Evolutionary conservation across 2,329 filamentous ascomycete species (phyloP).

Genomic region (Hymenoscyphus occultus): DNA sequence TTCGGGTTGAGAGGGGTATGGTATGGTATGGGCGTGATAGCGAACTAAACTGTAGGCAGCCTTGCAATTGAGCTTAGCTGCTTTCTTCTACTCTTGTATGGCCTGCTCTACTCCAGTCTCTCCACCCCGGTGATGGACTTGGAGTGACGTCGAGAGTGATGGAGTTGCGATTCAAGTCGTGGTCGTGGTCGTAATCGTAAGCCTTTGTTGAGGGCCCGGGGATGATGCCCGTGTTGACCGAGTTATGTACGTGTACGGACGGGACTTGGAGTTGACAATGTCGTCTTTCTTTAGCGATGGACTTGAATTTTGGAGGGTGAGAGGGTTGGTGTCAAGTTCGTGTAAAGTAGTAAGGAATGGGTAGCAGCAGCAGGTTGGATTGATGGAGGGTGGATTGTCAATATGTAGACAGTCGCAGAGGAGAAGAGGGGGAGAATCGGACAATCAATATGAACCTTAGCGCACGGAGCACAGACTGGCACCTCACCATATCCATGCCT

Average conservation of each 20-base stretch:
- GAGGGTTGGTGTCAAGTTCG: background rate
- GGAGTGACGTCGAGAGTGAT: background rate
- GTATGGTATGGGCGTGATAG: background rate
- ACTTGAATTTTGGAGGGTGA: background rate
- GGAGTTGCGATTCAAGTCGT: constrained; percentile 10
- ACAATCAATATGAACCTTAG: background rate
- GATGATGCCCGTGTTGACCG: constrained; percentile 16
- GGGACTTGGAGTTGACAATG: background rate
- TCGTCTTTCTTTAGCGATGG: background rate
- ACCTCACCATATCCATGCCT: background rate
- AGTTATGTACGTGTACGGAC: background rate
- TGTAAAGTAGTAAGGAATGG: background rate
- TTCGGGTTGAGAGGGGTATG: background rate
- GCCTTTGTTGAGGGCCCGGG: constrained; percentile 4
- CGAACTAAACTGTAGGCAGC: constrained; percentile 7
- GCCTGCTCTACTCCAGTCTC: background rate
- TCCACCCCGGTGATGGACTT: background rate
- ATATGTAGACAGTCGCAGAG: constrained; percentile 1
- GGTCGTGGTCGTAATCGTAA: background rate
- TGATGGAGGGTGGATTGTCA: background rate
- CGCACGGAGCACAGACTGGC: background rate
- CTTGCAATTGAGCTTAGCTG: constrained; percentile 24
- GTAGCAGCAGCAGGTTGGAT: background rate
- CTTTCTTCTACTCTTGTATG: constrained; percentile 27
- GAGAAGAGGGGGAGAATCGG: constrained; percentile 5